Base-by-base conservation (phyloP, 73 alveolate genomes). In the Symbiodinium pilosum region DNA sequence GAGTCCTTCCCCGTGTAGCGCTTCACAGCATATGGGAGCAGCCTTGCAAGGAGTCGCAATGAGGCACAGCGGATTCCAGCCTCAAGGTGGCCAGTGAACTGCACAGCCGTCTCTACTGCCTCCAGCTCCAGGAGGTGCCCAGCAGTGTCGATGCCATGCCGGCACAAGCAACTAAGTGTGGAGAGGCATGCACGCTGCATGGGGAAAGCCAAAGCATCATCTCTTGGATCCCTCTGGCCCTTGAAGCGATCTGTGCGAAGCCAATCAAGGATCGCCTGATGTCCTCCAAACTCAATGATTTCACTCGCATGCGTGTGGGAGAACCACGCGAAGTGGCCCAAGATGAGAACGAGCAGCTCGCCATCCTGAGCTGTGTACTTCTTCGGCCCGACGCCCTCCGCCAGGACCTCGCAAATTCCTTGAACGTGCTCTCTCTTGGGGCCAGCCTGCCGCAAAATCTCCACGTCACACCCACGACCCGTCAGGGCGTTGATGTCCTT, bases 311-410 rank as follows among this genome's bases (percentile, higher is more conserved):
- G 97, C 47, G 83, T 38, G 52, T 91, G 97, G 32, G 97, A 91
- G 81, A 91, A 91, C 97, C 97, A 91, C 1, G 97, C 97, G 52
- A 91, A 91, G 77, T 91, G 97, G 56, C 97, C 97, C 97, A 91
- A 43, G 38, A 91, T 43, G 54, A 68, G 41, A 34, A 91, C 56
- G 7, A 91, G 88, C 81, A 91, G 54, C 88, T 91, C 97, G 2
- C 97, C 97, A 30, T 91, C 97, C 41, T 91, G 97, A 32, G 89
- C 87, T 40, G 89, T 91, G 97, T 69, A 68, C 84, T 89, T 89
- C 87, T 89, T 89, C 6, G 95, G 95, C 39, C 95, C 95, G 36
- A 89, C 95, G 26, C 95, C 95, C 73, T 20, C 85, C 7, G 83
- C 43, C 28, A 34, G 47, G 87, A 34, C 47, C n/a, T 77, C 47